Conservation (phyloP, 2,329 filamentous ascomycete species). For the Emergomyces orientalis region DNA sequence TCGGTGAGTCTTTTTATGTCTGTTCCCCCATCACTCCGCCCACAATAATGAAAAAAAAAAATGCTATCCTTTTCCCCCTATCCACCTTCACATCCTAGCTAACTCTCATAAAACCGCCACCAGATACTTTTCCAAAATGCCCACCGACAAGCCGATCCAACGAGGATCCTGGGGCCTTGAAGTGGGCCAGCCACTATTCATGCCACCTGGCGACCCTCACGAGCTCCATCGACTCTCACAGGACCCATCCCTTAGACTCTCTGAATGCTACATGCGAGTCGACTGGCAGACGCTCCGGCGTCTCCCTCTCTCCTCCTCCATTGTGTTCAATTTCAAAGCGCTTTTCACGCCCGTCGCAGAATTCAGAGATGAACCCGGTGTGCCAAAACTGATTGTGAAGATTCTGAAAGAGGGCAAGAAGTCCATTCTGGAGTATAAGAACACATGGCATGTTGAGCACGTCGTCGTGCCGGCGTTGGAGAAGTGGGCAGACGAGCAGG, state of each 20-base stretch:
- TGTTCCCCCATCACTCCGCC: background rate
- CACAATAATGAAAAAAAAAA: background rate
- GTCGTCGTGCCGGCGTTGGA: slow-evolving; percentile 57
- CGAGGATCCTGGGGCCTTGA: slow-evolving; percentile 79
- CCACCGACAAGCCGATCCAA: slow-evolving; percentile 66
- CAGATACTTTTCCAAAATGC: slow-evolving; percentile 73
- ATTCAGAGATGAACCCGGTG: slow-evolving; percentile 60
- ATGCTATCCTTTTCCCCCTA: background rate
- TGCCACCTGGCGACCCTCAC: slow-evolving; percentile 59
- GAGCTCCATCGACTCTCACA: slow-evolving; percentile 52
- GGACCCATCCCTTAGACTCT: slow-evolving; percentile 45
- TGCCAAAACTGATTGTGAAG: slow-evolving; percentile 60
- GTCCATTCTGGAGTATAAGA: slow-evolving; percentile 68
- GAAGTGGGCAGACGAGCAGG: slow-evolving; percentile 57
- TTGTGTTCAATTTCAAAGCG: slow-evolving; percentile 85
- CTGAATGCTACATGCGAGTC: slow-evolving; percentile 60
- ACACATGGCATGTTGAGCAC: slow-evolving; percentile 70
- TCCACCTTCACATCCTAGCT: background rate
- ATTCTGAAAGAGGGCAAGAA: slow-evolving; percentile 63
- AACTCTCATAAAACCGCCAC: background rate
- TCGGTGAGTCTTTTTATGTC: slow-evolving; percentile 42
- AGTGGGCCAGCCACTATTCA: slow-evolving; percentile 63
- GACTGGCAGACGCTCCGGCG: slow-evolving; percentile 84
- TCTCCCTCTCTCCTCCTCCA: slow-evolving; percentile 61
- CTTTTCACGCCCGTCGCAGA: slow-evolving; percentile 66